Percentiles rank a stretch among this genome's conserved stretches.
phyloP scores from a whole-genome alignment of 768 basidiomycete species.

The Boletus tomentosulus region DNA sequence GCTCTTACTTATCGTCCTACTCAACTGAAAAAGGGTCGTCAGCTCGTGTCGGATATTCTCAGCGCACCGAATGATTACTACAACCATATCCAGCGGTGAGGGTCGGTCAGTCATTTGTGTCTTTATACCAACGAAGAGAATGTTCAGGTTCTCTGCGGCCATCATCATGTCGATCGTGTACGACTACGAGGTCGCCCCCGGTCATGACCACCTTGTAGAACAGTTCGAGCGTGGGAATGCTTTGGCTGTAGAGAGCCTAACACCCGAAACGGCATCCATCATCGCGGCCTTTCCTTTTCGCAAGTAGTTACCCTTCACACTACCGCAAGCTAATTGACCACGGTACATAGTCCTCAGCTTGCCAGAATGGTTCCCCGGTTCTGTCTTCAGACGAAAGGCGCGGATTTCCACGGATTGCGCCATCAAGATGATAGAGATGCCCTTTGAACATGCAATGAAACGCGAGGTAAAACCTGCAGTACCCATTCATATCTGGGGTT shows the following conservation, averaged over 20 bases:
- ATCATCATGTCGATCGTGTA: slow-evolving; percentile 40
- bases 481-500: not conserved
- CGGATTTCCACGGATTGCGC: slow-evolving; percentile 6
- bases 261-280: slow-evolving; percentile 13
- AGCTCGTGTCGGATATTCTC: not conserved
- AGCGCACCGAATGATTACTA: not conserved
- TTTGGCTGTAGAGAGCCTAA: slow-evolving; percentile 12
- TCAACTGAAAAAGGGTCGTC: slow-evolving; percentile 15
- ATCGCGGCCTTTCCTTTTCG: slow-evolving; percentile 16
- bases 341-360: slow-evolving; percentile 16
- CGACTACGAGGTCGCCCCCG: slow-evolving; percentile 34
- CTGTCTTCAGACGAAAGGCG: slow-evolving; percentile 26
- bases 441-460: slow-evolving; percentile 11
- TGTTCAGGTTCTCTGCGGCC: slow-evolving; percentile 30
- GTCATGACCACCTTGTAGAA: slow-evolving; percentile 36
- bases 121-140: not conserved
- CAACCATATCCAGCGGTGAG: slow-evolving; percentile 15
- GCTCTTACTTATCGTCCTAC: slow-evolving; percentile 8
- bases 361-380: slow-evolving; percentile 24
- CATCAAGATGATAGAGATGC: slow-evolving; percentile 12
- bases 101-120: too few species aligned
- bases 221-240: slow-evolving; percentile 33
- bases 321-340: not conserved
- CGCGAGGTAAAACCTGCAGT: slow-evolving; percentile 9
- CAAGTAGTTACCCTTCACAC: not conserved